A percentile compares a stretch with the other conserved stretches of the same genome.
Conservation (phyloP, 768 basidiomycete genomes). For the Hemileccinum rubropunctum region DNA sequence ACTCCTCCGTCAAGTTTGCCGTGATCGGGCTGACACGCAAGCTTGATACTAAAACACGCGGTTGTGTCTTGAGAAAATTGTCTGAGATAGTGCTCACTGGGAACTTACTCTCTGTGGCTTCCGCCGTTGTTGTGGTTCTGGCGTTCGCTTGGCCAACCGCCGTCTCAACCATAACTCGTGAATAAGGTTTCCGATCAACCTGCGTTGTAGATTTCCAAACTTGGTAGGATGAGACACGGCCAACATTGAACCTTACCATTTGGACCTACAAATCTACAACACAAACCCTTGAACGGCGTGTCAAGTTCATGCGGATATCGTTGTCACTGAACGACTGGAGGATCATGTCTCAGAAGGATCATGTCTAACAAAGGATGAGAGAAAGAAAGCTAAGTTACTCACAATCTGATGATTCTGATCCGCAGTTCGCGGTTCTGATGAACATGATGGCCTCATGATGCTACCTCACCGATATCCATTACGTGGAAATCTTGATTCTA, state of each 20-base stretch:
- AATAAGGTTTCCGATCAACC: conserved; percentile 3
- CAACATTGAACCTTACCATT: no score
- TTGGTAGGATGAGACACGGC: no score
- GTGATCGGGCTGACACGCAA: conserved; percentile 33
- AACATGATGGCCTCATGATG: conserved; percentile 7
- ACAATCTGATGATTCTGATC: conserved; percentile 3
- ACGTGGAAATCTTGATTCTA: conserved; percentile 14
- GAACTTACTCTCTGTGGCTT: conserved; percentile 13
- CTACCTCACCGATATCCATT: conserved; percentile 4
- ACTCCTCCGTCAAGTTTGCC: conserved; percentile 42
- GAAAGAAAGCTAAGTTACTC: not conserved
- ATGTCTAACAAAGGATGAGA: not conserved
- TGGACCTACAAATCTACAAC: not conserved
- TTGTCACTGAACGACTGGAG: not conserved
- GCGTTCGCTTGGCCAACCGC: conserved; percentile 4
- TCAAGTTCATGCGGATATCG: not conserved
- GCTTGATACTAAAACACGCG: conserved; percentile 8
- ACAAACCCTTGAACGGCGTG: not conserved
- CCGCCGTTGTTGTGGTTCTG: not conserved
- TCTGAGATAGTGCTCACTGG: not conserved
- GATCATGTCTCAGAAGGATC: not conserved
- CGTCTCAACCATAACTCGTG: conserved; percentile 3
- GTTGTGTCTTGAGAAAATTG: not conserved
- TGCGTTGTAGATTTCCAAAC: not conserved
- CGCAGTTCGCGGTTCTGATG: not conserved